Conservation (phyloP, 2,329 filamentous ascomycete genomes). For the Penicillium sp. region DNA sequence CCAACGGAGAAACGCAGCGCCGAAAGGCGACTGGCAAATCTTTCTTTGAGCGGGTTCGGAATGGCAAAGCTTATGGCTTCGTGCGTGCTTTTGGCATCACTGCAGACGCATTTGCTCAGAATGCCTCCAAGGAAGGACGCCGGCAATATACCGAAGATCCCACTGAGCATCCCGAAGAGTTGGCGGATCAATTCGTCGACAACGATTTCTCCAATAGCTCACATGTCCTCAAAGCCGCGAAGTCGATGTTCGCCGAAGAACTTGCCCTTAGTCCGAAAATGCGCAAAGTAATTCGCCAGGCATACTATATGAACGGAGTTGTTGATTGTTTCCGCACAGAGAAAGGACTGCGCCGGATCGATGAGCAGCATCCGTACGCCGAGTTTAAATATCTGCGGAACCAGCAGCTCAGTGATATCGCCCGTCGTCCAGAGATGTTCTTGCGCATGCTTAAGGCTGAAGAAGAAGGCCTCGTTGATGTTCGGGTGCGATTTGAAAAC, state of each 20-base stretch:
- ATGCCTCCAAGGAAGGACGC: conserved; percentile 74
- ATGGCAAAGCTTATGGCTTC: conserved; percentile 74
- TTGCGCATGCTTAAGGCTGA: conserved; percentile 97
- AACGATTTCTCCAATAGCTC: conserved; percentile 73
- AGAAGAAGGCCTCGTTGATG: conserved; percentile 86
- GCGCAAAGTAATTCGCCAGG: conserved; percentile 78
- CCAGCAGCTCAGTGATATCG: conserved; percentile 78
- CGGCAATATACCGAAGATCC: conserved; percentile 85
- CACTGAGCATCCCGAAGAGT: conserved; percentile 72
- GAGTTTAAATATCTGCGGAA: conserved; percentile 96
- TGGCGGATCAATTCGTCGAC: conserved; percentile 75
- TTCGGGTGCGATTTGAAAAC: conserved; percentile 74
- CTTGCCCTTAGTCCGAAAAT: conserved; percentile 83
- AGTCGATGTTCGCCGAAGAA: conserved; percentile 87
- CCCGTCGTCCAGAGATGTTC: conserved; percentile 81
- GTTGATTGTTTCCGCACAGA: conserved; percentile 89
- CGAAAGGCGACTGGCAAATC: conserved; percentile 80
- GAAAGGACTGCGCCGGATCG: conserved; percentile 89
- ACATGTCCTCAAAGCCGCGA: conserved; percentile 74
- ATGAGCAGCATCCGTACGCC: conserved; percentile 93
- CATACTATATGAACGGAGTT: conserved; percentile 78
- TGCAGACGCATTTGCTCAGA: conserved; percentile 83
- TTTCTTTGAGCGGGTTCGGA: conserved; percentile 79
- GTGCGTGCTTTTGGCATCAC: conserved; percentile 89
- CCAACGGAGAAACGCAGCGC: conserved; percentile 66